Base-by-base conservation (phyloP, 176 grass and related monocot genomes). In the Raddia guianensis region DNA sequence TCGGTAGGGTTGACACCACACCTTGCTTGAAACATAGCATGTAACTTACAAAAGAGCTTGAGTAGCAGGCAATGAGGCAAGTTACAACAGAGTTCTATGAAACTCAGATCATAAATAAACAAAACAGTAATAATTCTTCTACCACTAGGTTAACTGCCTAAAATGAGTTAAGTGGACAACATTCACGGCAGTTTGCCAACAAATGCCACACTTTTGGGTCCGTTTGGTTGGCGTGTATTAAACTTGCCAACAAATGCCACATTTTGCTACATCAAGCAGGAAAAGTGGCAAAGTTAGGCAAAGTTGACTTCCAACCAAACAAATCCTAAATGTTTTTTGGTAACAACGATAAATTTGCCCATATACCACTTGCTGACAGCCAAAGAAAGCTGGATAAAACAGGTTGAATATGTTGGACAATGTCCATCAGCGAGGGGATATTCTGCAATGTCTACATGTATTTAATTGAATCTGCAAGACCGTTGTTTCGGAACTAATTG, bases 1-100 rank as follows among this genome's bases (percentile, higher is more conserved):
- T 46, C n/a, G 43, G 14, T 58, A 75, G 40, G 8, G 12, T 33
- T 58, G 9, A 19, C 46, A 76, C n/a, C 52, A 42, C 2, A 59
- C 67, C 60, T 65, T 10, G 79, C 14, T 73, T 61, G 4, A 78
- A 85, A 7, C 35, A 79, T 86, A 48, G 47, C 14, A 65, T 65
- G 37, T 64, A 67, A 68, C 57, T 71, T 16, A 48, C 44, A 81
- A 75, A 11, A 5, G 34, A 61, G 52, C n/a, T 60, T 68, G 51
- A 40, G 37, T 40, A 40, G 37, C 37, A 40, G 37, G 37, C 37
- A 40, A 40, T 40, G 37, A 40, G 37, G 1, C 37, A 67, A 68
- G 67, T 71, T 16, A 48, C 32, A 81, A 75, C 10, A 27, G 7
- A 19, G 52, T 13, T 60, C 59, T 32, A 75, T 80, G 72, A 67